A percentile compares a stretch with the other conserved stretches of the same genome.
These are phyloP conservation scores for Leccinum proximum DNA, from an alignment of 1,284 basidiomycete species.

Conservation along the genomic window DNA sequence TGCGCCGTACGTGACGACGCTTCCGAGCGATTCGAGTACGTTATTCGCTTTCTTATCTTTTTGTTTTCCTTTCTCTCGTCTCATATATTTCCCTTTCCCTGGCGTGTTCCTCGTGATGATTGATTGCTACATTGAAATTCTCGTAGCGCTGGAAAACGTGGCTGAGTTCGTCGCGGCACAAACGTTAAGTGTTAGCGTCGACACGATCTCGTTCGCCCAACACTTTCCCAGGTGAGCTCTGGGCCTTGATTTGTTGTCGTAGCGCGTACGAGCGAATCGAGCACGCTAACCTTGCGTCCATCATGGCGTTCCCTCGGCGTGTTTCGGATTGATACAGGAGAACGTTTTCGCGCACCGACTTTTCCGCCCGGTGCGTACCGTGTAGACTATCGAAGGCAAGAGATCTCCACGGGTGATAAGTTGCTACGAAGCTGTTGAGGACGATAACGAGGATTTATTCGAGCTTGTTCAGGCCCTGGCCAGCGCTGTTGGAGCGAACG, in stretches of 20 bases:
- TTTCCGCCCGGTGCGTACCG: constrained; percentile 23
- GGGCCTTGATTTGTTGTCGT: background rate
- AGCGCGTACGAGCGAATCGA: background rate
- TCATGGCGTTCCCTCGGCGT: background rate
- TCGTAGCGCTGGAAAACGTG: constrained; percentile 74
- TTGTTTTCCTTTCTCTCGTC: background rate
- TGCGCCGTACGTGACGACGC: constrained; percentile 73
- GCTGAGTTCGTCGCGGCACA: constrained; percentile 86
- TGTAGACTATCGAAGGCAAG: too few relatives aligned
- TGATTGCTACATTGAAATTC: background rate
- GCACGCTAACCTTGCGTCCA: background rate
- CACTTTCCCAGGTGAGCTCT: constrained; percentile 80
- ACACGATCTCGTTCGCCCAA: constrained; percentile 72
- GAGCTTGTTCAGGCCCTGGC: too few relatives aligned
- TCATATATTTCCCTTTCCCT: background rate
- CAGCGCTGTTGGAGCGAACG: too few relatives aligned
- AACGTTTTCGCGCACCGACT: constrained; percentile 60
- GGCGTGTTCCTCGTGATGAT: background rate
- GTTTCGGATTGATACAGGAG: constrained; percentile 42
- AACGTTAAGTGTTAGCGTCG: constrained; percentile 63
- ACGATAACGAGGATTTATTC: too few relatives aligned
- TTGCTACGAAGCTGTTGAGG: too few relatives aligned
- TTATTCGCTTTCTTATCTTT: constrained; percentile 15
- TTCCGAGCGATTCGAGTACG: constrained; percentile 78
- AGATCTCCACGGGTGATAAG: too few relatives aligned